These are phyloP conservation scores for Cordyceps militaris DNA, from an alignment of 2,329 filamentous ascomycete genomes.

Conservation along the genomic window DNA sequence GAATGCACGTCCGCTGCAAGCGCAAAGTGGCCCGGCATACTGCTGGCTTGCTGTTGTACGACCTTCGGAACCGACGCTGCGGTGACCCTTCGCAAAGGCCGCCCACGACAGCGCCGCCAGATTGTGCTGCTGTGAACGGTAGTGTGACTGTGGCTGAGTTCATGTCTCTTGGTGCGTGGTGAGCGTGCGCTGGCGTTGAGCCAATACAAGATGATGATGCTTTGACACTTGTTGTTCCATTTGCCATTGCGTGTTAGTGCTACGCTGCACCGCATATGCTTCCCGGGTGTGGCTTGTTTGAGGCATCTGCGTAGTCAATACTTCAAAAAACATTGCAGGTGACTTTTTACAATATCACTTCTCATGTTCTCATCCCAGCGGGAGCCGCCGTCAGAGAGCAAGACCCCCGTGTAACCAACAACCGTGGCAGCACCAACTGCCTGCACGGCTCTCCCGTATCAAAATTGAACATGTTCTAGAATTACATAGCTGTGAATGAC, in stretches of 20 bases:
- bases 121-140: too few relatives aligned
- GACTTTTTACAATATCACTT: background rate
- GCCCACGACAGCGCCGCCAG: too few relatives aligned
- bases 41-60: too few relatives aligned
- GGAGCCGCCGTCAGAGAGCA: background rate
- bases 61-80: background rate
- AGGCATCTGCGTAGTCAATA: background rate
- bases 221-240: background rate
- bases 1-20: conserved; percentile 6
- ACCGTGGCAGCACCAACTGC: background rate
- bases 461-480: background rate
- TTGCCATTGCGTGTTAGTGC: background rate
- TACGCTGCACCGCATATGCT: background rate
- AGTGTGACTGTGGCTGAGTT: background rate
- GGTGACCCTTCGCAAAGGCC: too few relatives aligned
- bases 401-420: conserved; percentile 5
- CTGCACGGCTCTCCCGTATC: background rate
- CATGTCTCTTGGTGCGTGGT: background rate
- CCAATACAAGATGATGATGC: background rate
- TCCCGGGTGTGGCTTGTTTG: background rate
- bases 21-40: background rate
- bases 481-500: background rate
- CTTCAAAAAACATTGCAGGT: background rate
- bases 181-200: background rate
- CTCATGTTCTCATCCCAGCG: background rate